A percentile compares a stretch with the other conserved stretches of the same genome.
These are phyloP conservation scores for Epichloe glyceriae DNA, from an alignment of 2,329 filamentous ascomycete species.

Conservation along the genomic window DNA sequence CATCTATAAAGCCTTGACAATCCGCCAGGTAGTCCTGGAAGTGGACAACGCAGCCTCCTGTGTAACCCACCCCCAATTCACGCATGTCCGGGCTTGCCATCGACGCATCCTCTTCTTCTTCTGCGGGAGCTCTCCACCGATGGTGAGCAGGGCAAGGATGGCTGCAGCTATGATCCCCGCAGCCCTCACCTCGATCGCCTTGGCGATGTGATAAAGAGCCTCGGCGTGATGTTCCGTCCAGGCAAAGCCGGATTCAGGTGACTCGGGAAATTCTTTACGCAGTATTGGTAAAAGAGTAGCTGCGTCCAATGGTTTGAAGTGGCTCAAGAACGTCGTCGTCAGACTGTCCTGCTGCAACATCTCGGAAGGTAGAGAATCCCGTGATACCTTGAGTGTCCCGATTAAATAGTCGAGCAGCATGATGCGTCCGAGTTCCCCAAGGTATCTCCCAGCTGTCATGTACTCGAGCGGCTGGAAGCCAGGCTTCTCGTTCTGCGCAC, in stretches of 20 bases:
- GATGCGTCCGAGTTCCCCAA: conserved; percentile 63
- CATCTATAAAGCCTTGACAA: conserved; percentile 56
- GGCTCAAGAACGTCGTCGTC: conserved; percentile 61
- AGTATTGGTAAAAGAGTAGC: conserved; percentile 32
- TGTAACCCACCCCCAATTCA: conserved; percentile 65
- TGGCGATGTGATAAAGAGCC: conserved; percentile 52
- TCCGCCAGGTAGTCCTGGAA: conserved; percentile 62
- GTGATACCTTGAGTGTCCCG: conserved; percentile 24
- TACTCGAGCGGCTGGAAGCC: conserved; percentile 77
- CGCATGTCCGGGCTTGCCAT: conserved; percentile 12
- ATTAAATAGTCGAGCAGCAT: conserved; percentile 54
- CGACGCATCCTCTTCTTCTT: conserved; percentile 13
- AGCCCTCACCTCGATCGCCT: conserved; percentile 57
- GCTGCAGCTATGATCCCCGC: conserved; percentile 63
- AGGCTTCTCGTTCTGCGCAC: conserved; percentile 52
- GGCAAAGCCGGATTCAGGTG: conserved; percentile 32
- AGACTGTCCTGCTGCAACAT: conserved; percentile 48
- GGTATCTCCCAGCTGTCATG: conserved; percentile 68
- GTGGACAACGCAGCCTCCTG: conserved; percentile 67
- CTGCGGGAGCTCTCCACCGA: conserved; percentile 50
- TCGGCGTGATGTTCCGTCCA: conserved; percentile 52
- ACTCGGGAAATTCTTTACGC: conserved; percentile 38
- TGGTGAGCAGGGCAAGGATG: conserved; percentile 54
- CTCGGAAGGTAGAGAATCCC: conserved; percentile 37
- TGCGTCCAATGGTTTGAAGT: conserved; percentile 44